Evolutionary conservation across 2,329 filamentous ascomycete species (phyloP).

Genomic region (Colletotrichum destructivum): DNA sequence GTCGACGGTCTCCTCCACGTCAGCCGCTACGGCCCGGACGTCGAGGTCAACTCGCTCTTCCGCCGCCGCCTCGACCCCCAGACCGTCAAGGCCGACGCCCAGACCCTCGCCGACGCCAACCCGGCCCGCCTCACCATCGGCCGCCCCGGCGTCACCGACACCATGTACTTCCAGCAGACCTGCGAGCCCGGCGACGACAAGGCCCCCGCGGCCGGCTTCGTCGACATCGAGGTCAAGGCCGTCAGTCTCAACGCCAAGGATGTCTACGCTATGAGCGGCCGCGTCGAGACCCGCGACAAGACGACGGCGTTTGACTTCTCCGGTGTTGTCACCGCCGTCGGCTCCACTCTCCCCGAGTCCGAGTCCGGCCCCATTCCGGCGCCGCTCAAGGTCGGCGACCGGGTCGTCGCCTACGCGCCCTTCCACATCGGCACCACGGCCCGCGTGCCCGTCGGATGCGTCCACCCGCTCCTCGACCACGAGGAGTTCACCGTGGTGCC

Average conservation of each 20-base stretch:
- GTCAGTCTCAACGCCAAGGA: no score
- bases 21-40: constrained; percentile 46
- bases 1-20: constrained; percentile 27
- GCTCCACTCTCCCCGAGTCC: no score
- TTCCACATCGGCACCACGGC: constrained; percentile 46
- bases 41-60: constrained; percentile 44
- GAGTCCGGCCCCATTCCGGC: background rate
- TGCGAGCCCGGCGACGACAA: background rate
- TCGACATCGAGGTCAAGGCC: no score
- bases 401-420: constrained; percentile 47
- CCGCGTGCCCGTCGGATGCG: background rate
- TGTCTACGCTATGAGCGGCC: background rate
- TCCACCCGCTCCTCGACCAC: constrained; percentile 39
- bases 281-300: no score
- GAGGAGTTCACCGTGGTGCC: constrained; percentile 44
- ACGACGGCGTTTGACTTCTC: no score
- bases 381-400: constrained; percentile 46
- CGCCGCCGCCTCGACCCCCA: constrained; percentile 23
- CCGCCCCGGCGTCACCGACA: constrained; percentile 38
- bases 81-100: constrained; percentile 1
- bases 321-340: no score
- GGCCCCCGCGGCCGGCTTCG: background rate
- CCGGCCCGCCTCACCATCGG: constrained; percentile 40
- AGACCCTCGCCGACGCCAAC: constrained; percentile 6
- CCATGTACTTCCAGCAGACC: constrained; percentile 45